Conservation (phyloP, 306 rosid species). For the Astragalus membranaceus region DNA sequence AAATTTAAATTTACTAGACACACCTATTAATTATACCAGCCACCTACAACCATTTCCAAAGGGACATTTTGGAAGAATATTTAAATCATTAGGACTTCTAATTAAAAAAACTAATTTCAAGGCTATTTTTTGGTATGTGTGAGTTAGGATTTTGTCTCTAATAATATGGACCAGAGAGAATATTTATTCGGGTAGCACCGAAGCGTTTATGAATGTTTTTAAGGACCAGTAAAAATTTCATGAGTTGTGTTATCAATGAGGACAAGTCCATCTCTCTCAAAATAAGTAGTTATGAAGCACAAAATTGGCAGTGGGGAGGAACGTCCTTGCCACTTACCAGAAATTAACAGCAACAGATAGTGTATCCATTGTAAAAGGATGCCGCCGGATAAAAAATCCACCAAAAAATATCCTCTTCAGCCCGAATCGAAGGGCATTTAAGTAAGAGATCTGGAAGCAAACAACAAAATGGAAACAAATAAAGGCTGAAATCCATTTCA, state of each 20-base stretch:
- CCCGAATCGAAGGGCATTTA: constrained; percentile 90
- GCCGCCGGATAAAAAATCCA: constrained; percentile 87
- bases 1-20: too few relatives aligned
- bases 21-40: too few relatives aligned
- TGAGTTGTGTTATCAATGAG: neutral
- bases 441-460: constrained; percentile 67
- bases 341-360: constrained; percentile 87
- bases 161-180: too few relatives aligned
- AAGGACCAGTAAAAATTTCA: neutral
- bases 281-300: neutral
- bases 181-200: constrained; percentile 8
- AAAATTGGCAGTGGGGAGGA: neutral
- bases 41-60: too few relatives aligned
- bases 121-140: too few relatives aligned
- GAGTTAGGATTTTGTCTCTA: too few relatives aligned
- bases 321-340: constrained; percentile 49
- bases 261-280: neutral
- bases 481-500: constrained; percentile 13
- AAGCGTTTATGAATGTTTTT: neutral
- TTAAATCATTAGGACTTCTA: too few relatives aligned
- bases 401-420: constrained; percentile 90
- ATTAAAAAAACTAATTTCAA: too few relatives aligned
- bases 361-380: constrained; percentile 89
- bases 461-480: constrained; percentile 12
- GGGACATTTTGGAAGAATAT: too few relatives aligned